These are phyloP conservation scores for Hymenoscyphus infarciens DNA, from an alignment of 2,329 filamentous ascomycete genomes.

Conservation along the genomic window DNA sequence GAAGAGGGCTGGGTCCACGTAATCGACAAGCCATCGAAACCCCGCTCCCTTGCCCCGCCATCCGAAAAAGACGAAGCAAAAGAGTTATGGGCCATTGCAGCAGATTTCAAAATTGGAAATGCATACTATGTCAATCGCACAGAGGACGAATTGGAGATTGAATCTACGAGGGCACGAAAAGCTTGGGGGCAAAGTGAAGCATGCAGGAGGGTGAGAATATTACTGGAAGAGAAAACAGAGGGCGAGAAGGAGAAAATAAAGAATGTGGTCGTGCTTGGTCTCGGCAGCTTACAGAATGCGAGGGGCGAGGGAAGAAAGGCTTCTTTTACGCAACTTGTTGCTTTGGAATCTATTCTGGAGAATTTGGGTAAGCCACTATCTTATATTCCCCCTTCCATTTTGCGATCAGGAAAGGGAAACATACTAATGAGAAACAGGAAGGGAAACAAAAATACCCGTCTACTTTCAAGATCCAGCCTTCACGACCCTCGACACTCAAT, in stretches of 20 bases:
- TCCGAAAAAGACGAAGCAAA: constrained; percentile 21
- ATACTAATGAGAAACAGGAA: not conserved
- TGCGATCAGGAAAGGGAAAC: not conserved
- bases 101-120: constrained; percentile 30
- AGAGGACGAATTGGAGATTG: constrained; percentile 28
- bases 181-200: constrained; percentile 30
- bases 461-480: constrained; percentile 35
- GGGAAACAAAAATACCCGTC: constrained; percentile 5
- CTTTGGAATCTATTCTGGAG: constrained; percentile 28
- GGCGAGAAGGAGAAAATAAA: constrained; percentile 19
- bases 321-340: constrained; percentile 33
- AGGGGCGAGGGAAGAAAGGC: constrained; percentile 30
- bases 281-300: constrained; percentile 34
- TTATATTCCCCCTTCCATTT: not conserved
- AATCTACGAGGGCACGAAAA: constrained; percentile 28
- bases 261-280: constrained; percentile 32
- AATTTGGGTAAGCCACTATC: constrained; percentile 18
- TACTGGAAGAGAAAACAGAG: constrained; percentile 14
- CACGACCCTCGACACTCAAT: constrained; percentile 32
- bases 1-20: constrained; percentile 37
- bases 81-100: constrained; percentile 10
- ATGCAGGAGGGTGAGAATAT: constrained; percentile 19
- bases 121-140: constrained; percentile 32
- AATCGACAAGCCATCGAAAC: constrained; percentile 26
- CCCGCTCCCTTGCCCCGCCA: constrained; percentile 8